These are phyloP conservation scores for Pseudisothecium myosuroides DNA, from an alignment of 225 moss, liverwort and hornwort genomes.

Conservation along the genomic window DNA sequence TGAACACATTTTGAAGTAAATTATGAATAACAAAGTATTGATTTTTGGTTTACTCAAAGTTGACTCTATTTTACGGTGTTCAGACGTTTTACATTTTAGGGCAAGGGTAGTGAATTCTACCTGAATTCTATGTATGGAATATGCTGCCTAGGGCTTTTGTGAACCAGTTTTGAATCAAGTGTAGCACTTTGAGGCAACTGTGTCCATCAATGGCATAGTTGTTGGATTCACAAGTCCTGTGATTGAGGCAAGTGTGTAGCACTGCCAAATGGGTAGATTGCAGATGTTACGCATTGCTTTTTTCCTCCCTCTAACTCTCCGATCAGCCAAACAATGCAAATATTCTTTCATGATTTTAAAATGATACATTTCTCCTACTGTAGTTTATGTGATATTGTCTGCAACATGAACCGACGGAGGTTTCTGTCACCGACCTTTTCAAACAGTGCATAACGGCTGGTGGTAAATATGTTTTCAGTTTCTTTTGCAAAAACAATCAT, in stretches of 20 bases:
- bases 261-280: neutral
- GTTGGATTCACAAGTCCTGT: neutral
- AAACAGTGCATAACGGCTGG: neutral
- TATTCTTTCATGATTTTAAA: neutral
- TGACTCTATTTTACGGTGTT: neutral
- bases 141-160: neutral
- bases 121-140: neutral
- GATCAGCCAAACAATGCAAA: neutral
- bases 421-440: too few species aligned
- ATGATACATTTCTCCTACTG: neutral
- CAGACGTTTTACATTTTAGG: neutral
- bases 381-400: neutral
- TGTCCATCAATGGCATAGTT: neutral
- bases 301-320: neutral
- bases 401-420: neutral
- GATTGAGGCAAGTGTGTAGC: neutral
- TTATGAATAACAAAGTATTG: too few species aligned
- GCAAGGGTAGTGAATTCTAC: neutral
- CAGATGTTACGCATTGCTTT: neutral
- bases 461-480: neutral
- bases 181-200: neutral
- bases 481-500: neutral
- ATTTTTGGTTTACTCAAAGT: neutral
- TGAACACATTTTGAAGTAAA: neutral
- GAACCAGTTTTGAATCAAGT: neutral